Evolutionary conservation across 352 stramenopile species (phyloP).

Genomic region (Globisporangium abappressorium): DNA sequence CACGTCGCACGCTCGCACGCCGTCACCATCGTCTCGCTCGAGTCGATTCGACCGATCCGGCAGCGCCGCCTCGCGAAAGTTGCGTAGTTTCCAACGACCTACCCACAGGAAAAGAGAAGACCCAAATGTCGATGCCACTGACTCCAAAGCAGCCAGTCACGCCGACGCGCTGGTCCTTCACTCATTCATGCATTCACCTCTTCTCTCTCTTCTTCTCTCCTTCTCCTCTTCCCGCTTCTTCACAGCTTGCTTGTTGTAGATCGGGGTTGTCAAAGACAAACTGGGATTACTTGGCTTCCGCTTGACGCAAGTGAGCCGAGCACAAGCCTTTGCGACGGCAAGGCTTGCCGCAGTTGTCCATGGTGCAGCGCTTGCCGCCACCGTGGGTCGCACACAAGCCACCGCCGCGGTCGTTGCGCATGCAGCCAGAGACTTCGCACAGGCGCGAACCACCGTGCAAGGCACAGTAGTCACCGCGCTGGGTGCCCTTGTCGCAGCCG

Average conservation of each 20-base stretch:
- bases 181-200: constrained; percentile 23
- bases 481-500: constrained; percentile 84
- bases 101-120: constrained; percentile 7
- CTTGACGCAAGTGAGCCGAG: constrained; percentile 68
- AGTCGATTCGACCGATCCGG: constrained; percentile 5
- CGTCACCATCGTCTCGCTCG: constrained; percentile 7
- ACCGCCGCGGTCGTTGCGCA: constrained; percentile 82
- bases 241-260: constrained; percentile 7
- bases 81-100: constrained; percentile 22
- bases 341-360: constrained; percentile 66
- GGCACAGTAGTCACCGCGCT: constrained; percentile 84
- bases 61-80: background rate
- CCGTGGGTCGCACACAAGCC: constrained; percentile 76
- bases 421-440: constrained; percentile 79
- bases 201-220: constrained; percentile 5
- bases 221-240: background rate
- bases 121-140: constrained; percentile 13
- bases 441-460: constrained; percentile 81
- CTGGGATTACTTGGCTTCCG: constrained; percentile 24
- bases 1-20: background rate
- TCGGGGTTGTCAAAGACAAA: constrained; percentile 3
- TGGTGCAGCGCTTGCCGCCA: constrained; percentile 77
- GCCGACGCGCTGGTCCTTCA: constrained; percentile 14
- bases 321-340: constrained; percentile 82
- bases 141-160: constrained; percentile 8